phyloP scores from a whole-genome alignment of 352 stramenopile species.

The Phytopythium cucurbitacearum region DNA sequence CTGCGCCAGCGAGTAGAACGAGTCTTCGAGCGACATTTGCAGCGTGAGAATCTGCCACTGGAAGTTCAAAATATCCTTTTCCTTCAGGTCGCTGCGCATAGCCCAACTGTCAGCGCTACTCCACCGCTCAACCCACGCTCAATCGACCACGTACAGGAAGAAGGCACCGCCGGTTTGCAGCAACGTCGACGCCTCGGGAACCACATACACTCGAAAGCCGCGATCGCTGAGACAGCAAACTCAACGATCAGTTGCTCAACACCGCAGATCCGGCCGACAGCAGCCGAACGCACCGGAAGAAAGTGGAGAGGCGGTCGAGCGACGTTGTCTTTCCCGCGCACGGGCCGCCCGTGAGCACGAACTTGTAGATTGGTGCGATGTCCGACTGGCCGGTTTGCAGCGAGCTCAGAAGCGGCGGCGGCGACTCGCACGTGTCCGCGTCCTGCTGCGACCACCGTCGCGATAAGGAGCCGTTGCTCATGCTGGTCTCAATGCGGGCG shows the following conservation, averaged over 20 bases:
- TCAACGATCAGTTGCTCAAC: not conserved
- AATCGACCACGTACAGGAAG: conserved; percentile 54
- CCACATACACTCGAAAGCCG: conserved; percentile 93
- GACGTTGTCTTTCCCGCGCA: conserved; percentile 96
- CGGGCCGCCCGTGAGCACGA: conserved; percentile 92
- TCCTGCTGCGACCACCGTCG: conserved; percentile 53
- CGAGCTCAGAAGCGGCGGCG: conserved; percentile 56
- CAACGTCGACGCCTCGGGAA: conserved; percentile 94
- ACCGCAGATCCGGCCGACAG: not conserved
- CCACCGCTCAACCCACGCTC: not conserved
- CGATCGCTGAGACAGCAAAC: conserved; percentile 48
- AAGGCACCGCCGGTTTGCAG: conserved; percentile 92
- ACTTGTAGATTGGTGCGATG: conserved; percentile 87
- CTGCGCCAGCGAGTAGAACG: conserved; percentile 78
- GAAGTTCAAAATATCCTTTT: conserved; percentile 84
- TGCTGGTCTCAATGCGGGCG: conserved; percentile 2
- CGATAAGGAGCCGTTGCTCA: conserved; percentile 1
- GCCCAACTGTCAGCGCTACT: too few relatives aligned
- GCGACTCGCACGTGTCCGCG: conserved; percentile 28
- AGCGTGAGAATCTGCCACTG: conserved; percentile 85
- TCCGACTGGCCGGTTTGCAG: conserved; percentile 66
- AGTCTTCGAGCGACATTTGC: conserved; percentile 82
- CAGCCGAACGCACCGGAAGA: conserved; percentile 48
- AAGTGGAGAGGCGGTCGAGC: conserved; percentile 88
- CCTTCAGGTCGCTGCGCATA: conserved; percentile 56